phyloP scores from a whole-genome alignment of 768 basidiomycete species.

The Asterophora parasitica region DNA sequence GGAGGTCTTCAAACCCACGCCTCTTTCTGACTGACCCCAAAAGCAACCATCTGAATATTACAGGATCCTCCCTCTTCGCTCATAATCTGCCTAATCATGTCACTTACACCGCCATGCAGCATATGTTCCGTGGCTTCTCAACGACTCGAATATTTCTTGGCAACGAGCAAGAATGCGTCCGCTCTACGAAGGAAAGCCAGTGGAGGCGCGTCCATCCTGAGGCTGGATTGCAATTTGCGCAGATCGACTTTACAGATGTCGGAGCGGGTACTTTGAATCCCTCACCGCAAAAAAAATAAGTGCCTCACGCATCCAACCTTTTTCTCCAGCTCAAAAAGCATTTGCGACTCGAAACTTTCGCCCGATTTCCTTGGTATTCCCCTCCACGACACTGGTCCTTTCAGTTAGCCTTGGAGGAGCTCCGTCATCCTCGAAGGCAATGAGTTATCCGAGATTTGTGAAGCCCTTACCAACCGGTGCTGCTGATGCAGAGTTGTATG shows the following conservation, averaged over 20 bases:
- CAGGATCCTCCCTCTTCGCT: too few species aligned
- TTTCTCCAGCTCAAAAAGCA: conserved; percentile 2
- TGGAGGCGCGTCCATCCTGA: background rate
- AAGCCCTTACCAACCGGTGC: background rate
- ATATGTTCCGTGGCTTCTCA: background rate
- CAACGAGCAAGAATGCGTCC: too few species aligned
- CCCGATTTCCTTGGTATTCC: background rate
- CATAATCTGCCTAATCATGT: too few species aligned
- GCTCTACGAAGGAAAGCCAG: background rate
- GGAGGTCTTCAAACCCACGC: too few species aligned
- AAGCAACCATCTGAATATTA: too few species aligned
- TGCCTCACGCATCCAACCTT: background rate
- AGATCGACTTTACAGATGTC: background rate
- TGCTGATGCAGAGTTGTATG: conserved; percentile 2
- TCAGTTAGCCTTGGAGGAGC: background rate
- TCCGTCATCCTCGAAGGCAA: background rate
- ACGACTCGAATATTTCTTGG: background rate
- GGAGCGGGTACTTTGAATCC: background rate
- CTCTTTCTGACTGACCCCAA: too few species aligned
- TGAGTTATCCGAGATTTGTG: background rate
- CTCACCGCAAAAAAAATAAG: background rate
- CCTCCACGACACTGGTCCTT: background rate
- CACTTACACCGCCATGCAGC: too few species aligned
- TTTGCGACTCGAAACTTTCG: background rate
- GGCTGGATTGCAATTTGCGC: background rate